These are phyloP conservation scores for Parascedosporium putredinis DNA, from an alignment of 2,329 filamentous ascomycete species.

Conservation along the genomic window DNA sequence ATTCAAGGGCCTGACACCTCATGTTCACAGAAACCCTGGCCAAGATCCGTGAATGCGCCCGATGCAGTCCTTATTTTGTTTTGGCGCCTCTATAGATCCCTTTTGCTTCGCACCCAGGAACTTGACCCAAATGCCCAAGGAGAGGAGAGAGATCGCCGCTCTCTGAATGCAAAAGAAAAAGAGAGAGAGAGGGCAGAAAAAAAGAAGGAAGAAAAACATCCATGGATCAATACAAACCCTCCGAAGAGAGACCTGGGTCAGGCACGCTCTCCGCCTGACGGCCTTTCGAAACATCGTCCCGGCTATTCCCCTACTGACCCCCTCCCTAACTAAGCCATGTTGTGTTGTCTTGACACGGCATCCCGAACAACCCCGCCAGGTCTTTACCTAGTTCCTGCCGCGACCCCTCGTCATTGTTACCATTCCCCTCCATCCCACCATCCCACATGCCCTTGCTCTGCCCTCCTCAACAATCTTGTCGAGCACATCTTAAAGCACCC, in stretches of 20 bases:
- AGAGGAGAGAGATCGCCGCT: no score
- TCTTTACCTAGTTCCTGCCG: conserved; percentile 5
- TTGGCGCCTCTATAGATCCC: no score
- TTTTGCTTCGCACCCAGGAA: no score
- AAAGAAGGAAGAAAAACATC: no score
- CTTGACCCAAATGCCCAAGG: no score
- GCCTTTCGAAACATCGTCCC: neutral
- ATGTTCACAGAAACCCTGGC: no score
- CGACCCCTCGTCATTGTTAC: conserved; percentile 16
- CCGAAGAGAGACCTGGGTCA: neutral
- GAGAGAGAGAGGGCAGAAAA: no score
- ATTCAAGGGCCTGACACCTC: no score
- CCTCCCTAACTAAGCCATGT: neutral
- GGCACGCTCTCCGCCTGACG: neutral
- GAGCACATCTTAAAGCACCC: no score
- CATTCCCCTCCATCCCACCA: conserved; percentile 1
- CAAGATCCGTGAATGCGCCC: no score
- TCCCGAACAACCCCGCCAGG: neutral
- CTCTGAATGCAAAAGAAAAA: no score
- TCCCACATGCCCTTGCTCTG: neutral
- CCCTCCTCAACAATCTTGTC: neutral
- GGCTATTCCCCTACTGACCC: neutral
- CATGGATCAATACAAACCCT: neutral
- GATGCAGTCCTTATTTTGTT: no score
- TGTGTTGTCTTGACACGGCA: neutral